Conservation (phyloP, 2,329 filamentous ascomycete species). For the Dactylellina parvicollis region DNA sequence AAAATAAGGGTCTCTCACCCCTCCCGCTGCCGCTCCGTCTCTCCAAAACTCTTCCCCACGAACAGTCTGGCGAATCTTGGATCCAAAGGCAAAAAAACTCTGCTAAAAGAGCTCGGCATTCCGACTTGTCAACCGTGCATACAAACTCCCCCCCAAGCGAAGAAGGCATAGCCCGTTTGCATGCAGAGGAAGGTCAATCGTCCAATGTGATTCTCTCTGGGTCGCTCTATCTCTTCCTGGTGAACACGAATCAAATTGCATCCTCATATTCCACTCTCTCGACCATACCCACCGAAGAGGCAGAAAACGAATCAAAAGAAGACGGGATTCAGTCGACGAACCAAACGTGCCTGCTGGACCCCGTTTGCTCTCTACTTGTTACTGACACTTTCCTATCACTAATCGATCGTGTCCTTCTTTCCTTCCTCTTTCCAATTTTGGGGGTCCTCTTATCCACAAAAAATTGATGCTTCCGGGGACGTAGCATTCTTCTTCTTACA, state of each 20-base stretch:
- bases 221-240: constrained; percentile 28
- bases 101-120: constrained; percentile 52
- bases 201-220: constrained; percentile 45
- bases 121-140: constrained; percentile 42
- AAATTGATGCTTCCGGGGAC: constrained; percentile 50
- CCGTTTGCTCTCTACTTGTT: constrained; percentile 38
- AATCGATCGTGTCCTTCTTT: constrained; percentile 10
- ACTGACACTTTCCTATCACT: constrained; percentile 23
- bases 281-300: constrained; percentile 23
- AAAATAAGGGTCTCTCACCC: constrained; percentile 32
- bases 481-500: constrained; percentile 37
- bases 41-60: constrained; percentile 42
- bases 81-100: constrained; percentile 33
- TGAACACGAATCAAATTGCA: constrained; percentile 52
- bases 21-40: constrained; percentile 16
- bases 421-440: constrained; percentile 32
- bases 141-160: constrained; percentile 29
- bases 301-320: constrained; percentile 40
- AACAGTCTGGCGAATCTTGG: constrained; percentile 26
- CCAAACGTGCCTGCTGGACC: constrained; percentile 28
- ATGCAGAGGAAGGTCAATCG: constrained; percentile 50
- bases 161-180: constrained; percentile 49
- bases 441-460: constrained; percentile 32
- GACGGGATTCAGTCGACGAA: constrained; percentile 24
- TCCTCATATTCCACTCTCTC: constrained; percentile 17